Conservation (phyloP, 2,329 filamentous ascomycete genomes). For the Calcarisporium arbuscula region DNA sequence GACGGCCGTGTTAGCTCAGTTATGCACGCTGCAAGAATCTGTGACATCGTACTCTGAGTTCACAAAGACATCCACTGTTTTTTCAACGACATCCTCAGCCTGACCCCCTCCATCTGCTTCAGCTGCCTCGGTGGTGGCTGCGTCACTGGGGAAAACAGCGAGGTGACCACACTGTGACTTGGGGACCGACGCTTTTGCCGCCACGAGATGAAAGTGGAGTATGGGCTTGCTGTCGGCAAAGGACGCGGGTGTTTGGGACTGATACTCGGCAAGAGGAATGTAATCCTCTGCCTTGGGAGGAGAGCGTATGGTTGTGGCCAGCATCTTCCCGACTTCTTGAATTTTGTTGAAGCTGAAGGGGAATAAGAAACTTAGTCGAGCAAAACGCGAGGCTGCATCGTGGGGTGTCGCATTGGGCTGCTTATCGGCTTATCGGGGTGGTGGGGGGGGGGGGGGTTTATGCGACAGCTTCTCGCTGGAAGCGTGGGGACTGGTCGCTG, state of each 20-base stretch:
- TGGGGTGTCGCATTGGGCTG: too few species aligned
- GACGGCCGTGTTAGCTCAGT: background rate
- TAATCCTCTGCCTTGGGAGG: conserved; percentile 55
- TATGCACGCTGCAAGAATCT: background rate
- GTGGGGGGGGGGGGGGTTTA: conserved; percentile 4
- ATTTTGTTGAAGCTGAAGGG: too few species aligned
- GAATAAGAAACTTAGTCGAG: too few species aligned
- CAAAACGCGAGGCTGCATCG: too few species aligned
- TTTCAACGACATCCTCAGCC: conserved; percentile 29
- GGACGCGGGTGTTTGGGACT: conserved; percentile 63
- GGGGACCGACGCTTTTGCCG: conserved; percentile 52
- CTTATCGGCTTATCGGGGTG: conserved; percentile 13
- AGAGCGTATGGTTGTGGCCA: conserved; percentile 49
- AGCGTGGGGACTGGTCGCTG: too few species aligned
- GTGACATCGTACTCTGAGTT: conserved; percentile 45
- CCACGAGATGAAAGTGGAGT: conserved; percentile 55
- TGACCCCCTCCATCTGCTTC: conserved; percentile 26
- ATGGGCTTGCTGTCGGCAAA: conserved; percentile 69
- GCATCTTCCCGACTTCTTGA: conserved; percentile 25
- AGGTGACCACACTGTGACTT: conserved; percentile 48
- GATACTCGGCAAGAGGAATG: conserved; percentile 60
- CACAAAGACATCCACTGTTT: conserved; percentile 50
- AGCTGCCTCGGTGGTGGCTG: conserved; percentile 20
- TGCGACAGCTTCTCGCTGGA: too few species aligned
- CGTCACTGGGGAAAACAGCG: conserved; percentile 43